Evolutionary conservation across 345 rosid genomes (phyloP), one percentile per base, ranked within the genome.

Genomic region (Luvunga scandens): DNA sequence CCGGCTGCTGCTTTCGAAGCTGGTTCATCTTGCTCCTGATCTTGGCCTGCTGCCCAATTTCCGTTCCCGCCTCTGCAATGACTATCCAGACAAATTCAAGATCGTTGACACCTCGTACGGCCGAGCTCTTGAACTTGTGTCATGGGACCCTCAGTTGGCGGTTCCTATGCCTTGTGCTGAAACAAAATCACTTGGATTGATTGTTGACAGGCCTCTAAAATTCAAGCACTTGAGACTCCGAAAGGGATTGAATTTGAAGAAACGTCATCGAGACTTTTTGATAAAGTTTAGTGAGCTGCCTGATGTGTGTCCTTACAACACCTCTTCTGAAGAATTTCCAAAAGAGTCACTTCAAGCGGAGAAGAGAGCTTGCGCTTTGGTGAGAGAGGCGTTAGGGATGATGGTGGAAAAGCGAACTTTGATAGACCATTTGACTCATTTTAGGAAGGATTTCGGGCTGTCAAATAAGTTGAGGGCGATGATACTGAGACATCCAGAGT

Each of bases 1-100:
- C 9, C 81, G 94, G 78, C 89, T 95, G 59, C 85, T 92, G 61
- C 84, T 95, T 60, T 87, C 97, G 27, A 95, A 95, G 84, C 84
- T 95, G 72, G 97, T 92, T 82, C 98, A 95, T 77, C 81, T 95
- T 28, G 93, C 89, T 2, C 94, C 97, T 7, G 94, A 95, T 87
- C 91, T 95, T 59, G 99, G 99, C 19, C 87, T 95, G 18, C 92
- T 92, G 65, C 91, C 97, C n/a, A 92, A 91, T 82, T 93, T 95
- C 76, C 88, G 95, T 71, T 93, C 97, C 48, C 84, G 93, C 27
- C 94, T 93, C 48, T 93, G 99, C 82, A 91, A 91, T 84, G 97
- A 91, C 63, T 85, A 87, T 78, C 96, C 94, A 0, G 91, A 90
- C 14, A 90, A 83, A 82, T 92, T 95, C 84, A 93, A 84, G 90